Conservation (phyloP, 2,329 filamentous ascomycete genomes). For the Karstenula rhodostoma region DNA sequence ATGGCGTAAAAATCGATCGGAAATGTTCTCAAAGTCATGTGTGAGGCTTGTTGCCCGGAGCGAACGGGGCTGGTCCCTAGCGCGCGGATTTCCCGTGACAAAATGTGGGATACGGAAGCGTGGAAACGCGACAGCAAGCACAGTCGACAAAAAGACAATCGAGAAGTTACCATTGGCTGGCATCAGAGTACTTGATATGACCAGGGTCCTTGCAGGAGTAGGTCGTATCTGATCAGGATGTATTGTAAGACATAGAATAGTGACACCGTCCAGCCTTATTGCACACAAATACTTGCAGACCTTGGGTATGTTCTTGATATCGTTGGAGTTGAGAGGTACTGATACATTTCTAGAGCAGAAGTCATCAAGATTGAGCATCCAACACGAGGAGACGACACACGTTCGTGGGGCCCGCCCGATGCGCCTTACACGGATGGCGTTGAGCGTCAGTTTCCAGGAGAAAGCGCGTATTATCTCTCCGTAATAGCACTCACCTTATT, state of each 20-base stretch:
- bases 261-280: constrained; percentile 77
- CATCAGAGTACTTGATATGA: constrained; percentile 93
- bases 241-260: constrained; percentile 9
- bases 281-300: constrained; percentile 95
- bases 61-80: constrained; percentile 7
- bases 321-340: constrained; percentile 12
- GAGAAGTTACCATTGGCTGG: constrained; percentile 77
- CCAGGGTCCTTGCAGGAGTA: constrained; percentile 90
- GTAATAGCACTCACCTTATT: constrained; percentile 57
- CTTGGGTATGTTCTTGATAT: constrained; percentile 71
- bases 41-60: constrained; percentile 14
- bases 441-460: constrained; percentile 75
- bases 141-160: constrained; percentile 43
- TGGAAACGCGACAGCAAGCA: constrained; percentile 51
- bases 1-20: constrained; percentile 14
- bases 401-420: constrained; percentile 96
- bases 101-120: constrained; percentile 31
- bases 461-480: constrained; percentile 92
- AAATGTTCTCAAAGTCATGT: constrained; percentile 25
- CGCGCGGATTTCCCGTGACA: constrained; percentile 7
- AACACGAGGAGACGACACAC: constrained; percentile 86
- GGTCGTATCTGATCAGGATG: constrained; percentile 47
- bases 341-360: constrained; percentile 71
- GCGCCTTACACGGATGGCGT: constrained; percentile 73
- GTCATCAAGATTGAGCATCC: constrained; percentile 98